Evolutionary conservation across 2,329 filamentous ascomycete genomes (phyloP), one percentile per base, ranked within the genome.

Genomic region (Fusarium napiforme): DNA sequence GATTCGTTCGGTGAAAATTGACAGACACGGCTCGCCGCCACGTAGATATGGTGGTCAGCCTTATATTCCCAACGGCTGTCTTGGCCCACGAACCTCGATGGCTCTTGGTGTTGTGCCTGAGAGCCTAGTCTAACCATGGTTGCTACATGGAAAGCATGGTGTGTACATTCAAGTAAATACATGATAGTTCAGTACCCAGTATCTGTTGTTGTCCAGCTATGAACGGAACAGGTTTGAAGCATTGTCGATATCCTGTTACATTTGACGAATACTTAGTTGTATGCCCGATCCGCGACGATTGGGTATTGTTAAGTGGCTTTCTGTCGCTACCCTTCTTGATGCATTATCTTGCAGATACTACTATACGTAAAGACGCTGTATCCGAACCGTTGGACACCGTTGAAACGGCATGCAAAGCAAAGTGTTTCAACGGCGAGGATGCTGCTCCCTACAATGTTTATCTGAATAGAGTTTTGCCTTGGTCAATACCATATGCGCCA

Each of bases 311-410:
- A 2, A 43, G 58, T 75, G 72, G 72, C 72, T 73, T 70, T 19
- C 60, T 75, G 68, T 74, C 49, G 34, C 57, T 66, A 63, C 49
- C 60, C 63, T 60, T 62, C 53, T 58, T 43, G 42, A 42, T 57
- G 50, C 58, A 52, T 68, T 59, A 70, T 60, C 55, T 61, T 70
- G 58, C 58, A 70, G 64, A 45, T 50, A 37, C 34, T 36, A 36
- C 32, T 34, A 34, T 15, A 36, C 36, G 36, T 18, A 34, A n/a
- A 52, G 36, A 73, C 58, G 64, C 45, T 58, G 36, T 59, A 49
- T 43, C 57, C 47, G 37, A 32, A 21, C 72, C 64, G 65, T 73
- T 69, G 42, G 21, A 23, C 45, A 37, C 49, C 59, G 58, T 71
- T 55, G 36, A 47, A 72, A 58, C 46, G 37, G 28, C 42, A 69